A percentile compares a stretch with the other conserved stretches of the same genome.
These are phyloP conservation scores for Panaeolus cyanescens DNA, from an alignment of 768 basidiomycete species.

Conservation along the genomic window DNA sequence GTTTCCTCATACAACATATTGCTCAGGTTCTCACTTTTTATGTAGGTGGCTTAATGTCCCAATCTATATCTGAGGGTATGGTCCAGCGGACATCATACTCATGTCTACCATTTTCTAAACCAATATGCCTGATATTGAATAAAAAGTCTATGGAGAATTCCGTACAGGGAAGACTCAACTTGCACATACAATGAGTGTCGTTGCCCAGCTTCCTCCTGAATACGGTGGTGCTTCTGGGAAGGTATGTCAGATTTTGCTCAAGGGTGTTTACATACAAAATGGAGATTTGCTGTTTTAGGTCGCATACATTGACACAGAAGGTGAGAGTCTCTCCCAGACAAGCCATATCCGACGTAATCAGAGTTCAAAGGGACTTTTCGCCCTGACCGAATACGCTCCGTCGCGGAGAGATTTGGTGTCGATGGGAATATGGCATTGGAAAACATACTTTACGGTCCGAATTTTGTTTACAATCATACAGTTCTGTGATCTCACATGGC, in stretches of 20 bases:
- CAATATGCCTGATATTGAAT: conserved; percentile 3
- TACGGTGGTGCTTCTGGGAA: conserved; percentile 92
- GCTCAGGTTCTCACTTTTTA: not conserved
- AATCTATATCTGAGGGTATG: conserved; percentile 89
- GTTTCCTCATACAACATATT: not conserved
- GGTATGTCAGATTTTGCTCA: conserved; percentile 37
- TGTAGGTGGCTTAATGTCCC: conserved; percentile 85
- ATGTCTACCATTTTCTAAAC: not conserved
- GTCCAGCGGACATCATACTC: not conserved
- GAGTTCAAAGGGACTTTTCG: conserved; percentile 82
- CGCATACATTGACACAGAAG: conserved; percentile 92
- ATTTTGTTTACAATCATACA: not conserved
- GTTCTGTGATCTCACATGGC: not conserved
- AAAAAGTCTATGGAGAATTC: conserved; percentile 90
- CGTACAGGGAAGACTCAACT: conserved; percentile 96
- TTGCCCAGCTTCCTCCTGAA: conserved; percentile 86
- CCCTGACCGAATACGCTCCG: conserved; percentile 87
- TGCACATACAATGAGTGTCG: conserved; percentile 92
- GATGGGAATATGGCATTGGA: conserved; percentile 85
- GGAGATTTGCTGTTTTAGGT: conserved; percentile 45
- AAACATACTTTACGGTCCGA: conserved; percentile 85
- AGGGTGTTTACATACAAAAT: not conserved
- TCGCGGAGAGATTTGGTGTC: conserved; percentile 95
- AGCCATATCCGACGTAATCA: conserved; percentile 22
- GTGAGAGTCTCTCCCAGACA: conserved; percentile 33